Evolutionary conservation across 2,329 filamentous ascomycete species (phyloP).

Genomic region (Ceratocystis destructans): DNA sequence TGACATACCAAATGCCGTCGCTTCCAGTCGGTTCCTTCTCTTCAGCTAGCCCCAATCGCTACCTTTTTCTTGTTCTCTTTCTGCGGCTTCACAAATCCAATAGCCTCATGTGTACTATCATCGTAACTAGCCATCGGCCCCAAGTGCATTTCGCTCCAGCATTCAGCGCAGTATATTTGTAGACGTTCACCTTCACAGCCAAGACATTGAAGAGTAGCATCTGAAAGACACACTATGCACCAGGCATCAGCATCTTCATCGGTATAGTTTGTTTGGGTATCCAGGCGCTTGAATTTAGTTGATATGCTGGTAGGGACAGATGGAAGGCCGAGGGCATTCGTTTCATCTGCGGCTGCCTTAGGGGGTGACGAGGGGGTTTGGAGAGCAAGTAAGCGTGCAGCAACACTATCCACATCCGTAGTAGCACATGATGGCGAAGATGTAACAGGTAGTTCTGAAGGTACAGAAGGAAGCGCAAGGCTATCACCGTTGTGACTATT

Average conservation of each 20-base stretch:
- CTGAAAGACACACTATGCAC: constrained; percentile 73
- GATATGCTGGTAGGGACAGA: constrained; percentile 39
- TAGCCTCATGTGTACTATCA: constrained; percentile 54
- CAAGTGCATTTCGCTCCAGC: constrained; percentile 70
- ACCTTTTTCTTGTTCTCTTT: constrained; percentile 26
- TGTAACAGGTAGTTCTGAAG: constrained; percentile 27
- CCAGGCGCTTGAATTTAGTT: constrained; percentile 30
- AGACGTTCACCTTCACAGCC: constrained; percentile 52
- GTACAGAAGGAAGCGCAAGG: constrained; percentile 30
- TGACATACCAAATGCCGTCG: background rate
- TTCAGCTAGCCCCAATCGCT: constrained; percentile 27
- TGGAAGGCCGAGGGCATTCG: constrained; percentile 23
- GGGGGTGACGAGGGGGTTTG: constrained; percentile 27
- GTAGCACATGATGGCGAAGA: constrained; percentile 22
- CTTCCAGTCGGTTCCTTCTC: constrained; percentile 18
- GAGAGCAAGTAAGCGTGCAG: constrained; percentile 40
- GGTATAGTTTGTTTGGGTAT: constrained; percentile 35
- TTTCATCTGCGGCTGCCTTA: constrained; percentile 20
- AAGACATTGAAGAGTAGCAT: constrained; percentile 57
- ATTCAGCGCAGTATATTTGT: constrained; percentile 54
- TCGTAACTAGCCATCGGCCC: constrained; percentile 56
- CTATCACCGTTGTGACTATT: constrained; percentile 15
- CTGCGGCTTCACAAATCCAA: constrained; percentile 37
- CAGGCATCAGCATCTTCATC: constrained; percentile 63
- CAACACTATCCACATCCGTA: constrained; percentile 33